A percentile compares a stretch with the other conserved stretches of the same genome.
These are phyloP conservation scores for Entomortierella beljakovae DNA, from an alignment of 192 early-diverging fungal species.

Conservation along the genomic window DNA sequence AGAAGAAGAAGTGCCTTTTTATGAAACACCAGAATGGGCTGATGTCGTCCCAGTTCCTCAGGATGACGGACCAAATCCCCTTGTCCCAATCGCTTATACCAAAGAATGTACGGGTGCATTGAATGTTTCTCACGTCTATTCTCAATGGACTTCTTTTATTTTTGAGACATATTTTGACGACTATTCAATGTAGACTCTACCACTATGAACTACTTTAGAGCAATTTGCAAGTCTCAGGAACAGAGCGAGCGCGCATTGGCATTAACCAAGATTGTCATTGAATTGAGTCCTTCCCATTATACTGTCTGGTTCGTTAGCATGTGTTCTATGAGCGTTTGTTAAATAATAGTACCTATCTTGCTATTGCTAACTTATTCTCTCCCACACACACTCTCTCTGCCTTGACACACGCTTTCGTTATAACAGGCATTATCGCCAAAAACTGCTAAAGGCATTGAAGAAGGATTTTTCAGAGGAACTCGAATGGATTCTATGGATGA, in stretches of 20 bases:
- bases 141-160: neutral
- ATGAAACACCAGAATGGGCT: constrained; percentile 60
- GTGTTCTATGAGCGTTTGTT: neutral
- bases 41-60: constrained; percentile 80
- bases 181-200: constrained; percentile 62
- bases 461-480: constrained; percentile 79
- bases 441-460: constrained; percentile 76
- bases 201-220: constrained; percentile 92
- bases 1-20: constrained; percentile 36
- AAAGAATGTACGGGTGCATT: constrained; percentile 70
- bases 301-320: constrained; percentile 81
- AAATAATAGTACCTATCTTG: neutral
- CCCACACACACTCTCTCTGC: neutral
- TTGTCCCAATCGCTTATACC: constrained; percentile 84
- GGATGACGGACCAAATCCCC: constrained; percentile 84
- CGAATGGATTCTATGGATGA: constrained; percentile 78
- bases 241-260: constrained; percentile 81
- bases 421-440: constrained; percentile 84
- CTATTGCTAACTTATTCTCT: neutral
- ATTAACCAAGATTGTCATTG: constrained; percentile 84
- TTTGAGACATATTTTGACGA: neutral
- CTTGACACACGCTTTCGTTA: neutral
- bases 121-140: neutral
- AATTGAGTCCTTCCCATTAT: constrained; percentile 93
- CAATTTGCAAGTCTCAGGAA: constrained; percentile 78